Percentiles rank a stretch among this genome's conserved stretches.
These are phyloP conservation scores for Neoconidiobolus thromboides DNA, from an alignment of 371 early-diverging fungal species.

Conservation along the genomic window DNA sequence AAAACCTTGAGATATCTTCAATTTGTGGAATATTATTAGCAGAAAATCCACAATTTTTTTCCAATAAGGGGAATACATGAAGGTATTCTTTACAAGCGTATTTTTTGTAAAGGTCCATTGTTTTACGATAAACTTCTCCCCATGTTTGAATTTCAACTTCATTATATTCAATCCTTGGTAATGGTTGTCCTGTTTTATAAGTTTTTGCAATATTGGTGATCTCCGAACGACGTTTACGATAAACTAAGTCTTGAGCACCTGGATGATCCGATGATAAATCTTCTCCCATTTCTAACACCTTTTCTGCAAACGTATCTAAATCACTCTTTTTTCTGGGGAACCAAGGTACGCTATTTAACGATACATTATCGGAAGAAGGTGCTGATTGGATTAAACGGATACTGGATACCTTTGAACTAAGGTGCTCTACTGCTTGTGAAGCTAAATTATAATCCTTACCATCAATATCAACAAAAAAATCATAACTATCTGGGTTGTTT, in stretches of 20 bases:
- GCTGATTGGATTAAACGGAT: constrained; percentile 29
- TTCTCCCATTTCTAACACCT: constrained; percentile 82
- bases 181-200: constrained; percentile 41
- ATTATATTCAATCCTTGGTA: constrained; percentile 79
- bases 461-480: constrained; percentile 81
- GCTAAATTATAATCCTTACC: constrained; percentile 16
- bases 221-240: constrained; percentile 68
- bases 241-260: constrained; percentile 73
- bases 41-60: constrained; percentile 81
- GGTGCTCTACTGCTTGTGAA: constrained; percentile 23
- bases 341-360: constrained; percentile 38
- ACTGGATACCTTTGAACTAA: constrained; percentile 36
- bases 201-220: constrained; percentile 74
- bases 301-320: constrained; percentile 82
- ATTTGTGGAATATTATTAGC: constrained; percentile 78
- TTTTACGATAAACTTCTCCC: constrained; percentile 55
- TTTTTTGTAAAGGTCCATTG: constrained; percentile 56
- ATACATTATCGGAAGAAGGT: neutral
- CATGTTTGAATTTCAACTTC: constrained; percentile 59
- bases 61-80: constrained; percentile 74
- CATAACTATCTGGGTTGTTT: constrained; percentile 62
- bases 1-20: constrained; percentile 73
- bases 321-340: constrained; percentile 88
- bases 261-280: constrained; percentile 85
- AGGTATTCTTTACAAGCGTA: constrained; percentile 87